Conservation (phyloP, 768 basidiomycete genomes). For the Mycena latifolia region DNA sequence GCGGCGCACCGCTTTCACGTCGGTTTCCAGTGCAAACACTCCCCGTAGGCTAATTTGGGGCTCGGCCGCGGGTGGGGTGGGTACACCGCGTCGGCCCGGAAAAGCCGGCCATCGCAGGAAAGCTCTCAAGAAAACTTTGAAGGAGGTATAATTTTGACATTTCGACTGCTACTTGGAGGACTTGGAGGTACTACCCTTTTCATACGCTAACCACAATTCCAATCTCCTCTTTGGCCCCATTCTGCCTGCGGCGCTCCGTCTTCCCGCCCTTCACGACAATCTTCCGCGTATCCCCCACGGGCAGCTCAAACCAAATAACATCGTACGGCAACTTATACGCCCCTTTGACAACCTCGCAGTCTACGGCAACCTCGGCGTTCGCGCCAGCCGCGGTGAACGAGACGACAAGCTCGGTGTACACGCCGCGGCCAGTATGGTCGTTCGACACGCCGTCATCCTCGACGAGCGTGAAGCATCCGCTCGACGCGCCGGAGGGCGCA, state of each 20-base stretch:
- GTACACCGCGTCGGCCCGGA: too few species aligned
- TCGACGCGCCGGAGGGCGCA: conserved; percentile 24
- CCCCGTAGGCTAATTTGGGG: too few species aligned
- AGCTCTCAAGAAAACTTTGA: too few species aligned
- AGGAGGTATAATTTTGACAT: too few species aligned
- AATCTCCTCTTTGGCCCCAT: conserved; percentile 8
- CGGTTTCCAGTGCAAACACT: too few species aligned
- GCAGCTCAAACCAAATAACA: conserved; percentile 35
- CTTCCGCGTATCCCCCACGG: conserved; percentile 24
- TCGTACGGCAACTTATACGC: conserved; percentile 32
- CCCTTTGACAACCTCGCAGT: conserved; percentile 29
- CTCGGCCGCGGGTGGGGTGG: too few species aligned
- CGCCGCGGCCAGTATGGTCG: conserved; percentile 25
- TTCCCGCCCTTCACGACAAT: conserved; percentile 26
- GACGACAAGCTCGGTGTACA: conserved; percentile 32
- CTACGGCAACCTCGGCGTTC: conserved; percentile 24
- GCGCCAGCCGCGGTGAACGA: conserved; percentile 26
- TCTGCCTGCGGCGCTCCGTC: conserved; percentile 17
- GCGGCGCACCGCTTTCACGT: too few species aligned
- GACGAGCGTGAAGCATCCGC: conserved; percentile 32
- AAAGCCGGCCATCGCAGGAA: too few species aligned
- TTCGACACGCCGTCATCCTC: conserved; percentile 37
- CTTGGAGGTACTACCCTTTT: too few species aligned
- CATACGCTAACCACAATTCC: conserved; percentile 18
- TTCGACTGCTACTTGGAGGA: too few species aligned